phyloP scores from a whole-genome alignment of 2,329 filamentous ascomycete species.

The Chaetomiaceae sp. region DNA sequence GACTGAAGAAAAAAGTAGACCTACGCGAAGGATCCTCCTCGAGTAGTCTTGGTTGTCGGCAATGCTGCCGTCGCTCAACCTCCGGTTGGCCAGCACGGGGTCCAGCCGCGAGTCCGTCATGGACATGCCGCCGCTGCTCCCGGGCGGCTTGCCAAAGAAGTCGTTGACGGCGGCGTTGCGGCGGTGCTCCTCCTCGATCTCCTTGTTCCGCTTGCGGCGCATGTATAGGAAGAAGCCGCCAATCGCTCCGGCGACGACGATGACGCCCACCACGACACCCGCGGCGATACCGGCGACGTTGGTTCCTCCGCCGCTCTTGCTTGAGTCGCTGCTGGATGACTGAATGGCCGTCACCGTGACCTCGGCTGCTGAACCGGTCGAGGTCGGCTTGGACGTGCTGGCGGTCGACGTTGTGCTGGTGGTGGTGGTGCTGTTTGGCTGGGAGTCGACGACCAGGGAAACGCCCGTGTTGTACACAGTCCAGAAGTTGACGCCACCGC shows the following conservation, averaged over 20 bases:
- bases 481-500: conserved; percentile 50
- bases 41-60: conserved; percentile 97
- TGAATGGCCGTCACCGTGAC: conserved; percentile 22
- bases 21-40: conserved; percentile 87
- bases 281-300: conserved; percentile 82
- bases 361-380: neutral
- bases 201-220: conserved; percentile 68
- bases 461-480: conserved; percentile 50
- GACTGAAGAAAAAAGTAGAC: conserved; percentile 27
- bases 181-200: conserved; percentile 79
- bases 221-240: conserved; percentile 71
- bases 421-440: conserved; percentile 28
- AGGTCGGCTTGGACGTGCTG: conserved; percentile 13
- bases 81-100: conserved; percentile 74
- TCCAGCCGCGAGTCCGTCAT: conserved; percentile 83
- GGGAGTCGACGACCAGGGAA: conserved; percentile 37
- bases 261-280: conserved; percentile 79
- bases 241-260: conserved; percentile 61
- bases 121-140: conserved; percentile 61
- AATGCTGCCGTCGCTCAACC: conserved; percentile 92
- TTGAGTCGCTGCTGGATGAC: conserved; percentile 19
- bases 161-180: conserved; percentile 74
- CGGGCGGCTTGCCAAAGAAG: conserved; percentile 65
- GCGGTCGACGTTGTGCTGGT: conserved; percentile 29
- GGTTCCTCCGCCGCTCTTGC: conserved; percentile 49